Evolutionary conservation across 2,329 filamentous ascomycete genomes (phyloP).

Genomic region (Paramyrothecium sp.): DNA sequence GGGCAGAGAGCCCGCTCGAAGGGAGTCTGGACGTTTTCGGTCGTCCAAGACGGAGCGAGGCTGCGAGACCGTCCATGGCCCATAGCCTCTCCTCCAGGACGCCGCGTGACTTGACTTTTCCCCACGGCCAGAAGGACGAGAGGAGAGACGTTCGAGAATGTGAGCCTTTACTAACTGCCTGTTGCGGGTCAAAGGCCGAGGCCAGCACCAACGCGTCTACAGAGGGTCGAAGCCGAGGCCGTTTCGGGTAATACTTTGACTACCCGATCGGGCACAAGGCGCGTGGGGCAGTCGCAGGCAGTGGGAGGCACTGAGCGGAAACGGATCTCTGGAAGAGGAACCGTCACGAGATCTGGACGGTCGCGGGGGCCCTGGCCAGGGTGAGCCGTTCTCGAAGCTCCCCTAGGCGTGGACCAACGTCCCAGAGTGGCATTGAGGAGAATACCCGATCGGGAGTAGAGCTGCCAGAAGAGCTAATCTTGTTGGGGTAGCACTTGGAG

Average conservation of each 20-base stretch:
- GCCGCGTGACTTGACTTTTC: not conserved
- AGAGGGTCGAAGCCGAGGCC: not conserved
- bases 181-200: not conserved
- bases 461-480: not conserved
- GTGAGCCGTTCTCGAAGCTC: not conserved
- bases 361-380: not conserved
- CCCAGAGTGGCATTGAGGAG: not conserved
- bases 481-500: not conserved
- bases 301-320: not conserved
- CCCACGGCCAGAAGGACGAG: not conserved
- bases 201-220: not conserved
- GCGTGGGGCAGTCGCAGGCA: not conserved
- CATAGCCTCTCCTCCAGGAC: no score
- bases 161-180: not conserved
- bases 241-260: not conserved
- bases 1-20: not conserved
- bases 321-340: not conserved
- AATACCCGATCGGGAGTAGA: not conserved
- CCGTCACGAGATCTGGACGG: not conserved
- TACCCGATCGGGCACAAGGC: not conserved
- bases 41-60: not conserved
- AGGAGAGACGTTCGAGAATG: not conserved
- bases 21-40: not conserved
- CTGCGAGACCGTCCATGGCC: not conserved
- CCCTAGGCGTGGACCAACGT: not conserved